Percentiles rank a stretch among this genome's conserved stretches.
phyloP scores from a whole-genome alignment of 1,284 basidiomycete genomes.

The Rhodotorula glutinis region DNA sequence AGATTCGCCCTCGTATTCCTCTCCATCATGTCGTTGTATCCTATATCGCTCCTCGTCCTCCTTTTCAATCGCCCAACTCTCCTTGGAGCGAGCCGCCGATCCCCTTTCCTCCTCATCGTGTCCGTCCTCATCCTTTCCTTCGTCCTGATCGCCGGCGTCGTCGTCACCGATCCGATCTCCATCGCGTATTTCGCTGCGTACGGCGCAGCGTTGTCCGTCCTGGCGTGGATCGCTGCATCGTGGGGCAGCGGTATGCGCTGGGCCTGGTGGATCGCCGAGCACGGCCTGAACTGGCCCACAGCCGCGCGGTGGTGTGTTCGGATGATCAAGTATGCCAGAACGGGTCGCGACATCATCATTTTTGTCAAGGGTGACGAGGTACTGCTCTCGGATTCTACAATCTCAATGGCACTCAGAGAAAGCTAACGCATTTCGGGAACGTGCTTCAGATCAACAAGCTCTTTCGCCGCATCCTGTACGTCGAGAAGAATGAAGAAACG shows the following conservation, averaged over 20 bases:
- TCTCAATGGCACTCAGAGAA: neutral
- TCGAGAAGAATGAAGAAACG: conserved; percentile 64
- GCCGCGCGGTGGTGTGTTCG: conserved; percentile 53
- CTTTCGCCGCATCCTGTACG: conserved; percentile 63
- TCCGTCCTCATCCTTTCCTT: conserved; percentile 54
- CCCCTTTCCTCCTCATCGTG: conserved; percentile 52
- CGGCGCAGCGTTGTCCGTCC: conserved; percentile 48
- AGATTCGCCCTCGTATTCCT: conserved; percentile 57
- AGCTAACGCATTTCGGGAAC: neutral
- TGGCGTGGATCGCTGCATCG: conserved; percentile 50
- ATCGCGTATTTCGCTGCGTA: conserved; percentile 57
- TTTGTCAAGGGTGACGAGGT: conserved; percentile 64
- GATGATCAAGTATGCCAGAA: conserved; percentile 54
- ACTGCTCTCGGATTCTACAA: conserved; percentile 13
- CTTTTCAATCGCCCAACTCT: conserved; percentile 64
- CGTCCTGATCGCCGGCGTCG: conserved; percentile 60
- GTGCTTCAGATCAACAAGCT: conserved; percentile 60
- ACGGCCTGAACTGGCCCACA: conserved; percentile 59
- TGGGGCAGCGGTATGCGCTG: conserved; percentile 57
- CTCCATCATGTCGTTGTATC: conserved; percentile 62
- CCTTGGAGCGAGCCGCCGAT: conserved; percentile 48
- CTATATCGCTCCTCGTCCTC: conserved; percentile 59
- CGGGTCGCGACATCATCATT: conserved; percentile 58
- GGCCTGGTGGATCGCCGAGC: conserved; percentile 54
- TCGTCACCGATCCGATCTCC: conserved; percentile 59